Evolutionary conservation across 225 moss, liverwort and hornwort species (phyloP).

Genomic region (Takakia lepidozioides): DNA sequence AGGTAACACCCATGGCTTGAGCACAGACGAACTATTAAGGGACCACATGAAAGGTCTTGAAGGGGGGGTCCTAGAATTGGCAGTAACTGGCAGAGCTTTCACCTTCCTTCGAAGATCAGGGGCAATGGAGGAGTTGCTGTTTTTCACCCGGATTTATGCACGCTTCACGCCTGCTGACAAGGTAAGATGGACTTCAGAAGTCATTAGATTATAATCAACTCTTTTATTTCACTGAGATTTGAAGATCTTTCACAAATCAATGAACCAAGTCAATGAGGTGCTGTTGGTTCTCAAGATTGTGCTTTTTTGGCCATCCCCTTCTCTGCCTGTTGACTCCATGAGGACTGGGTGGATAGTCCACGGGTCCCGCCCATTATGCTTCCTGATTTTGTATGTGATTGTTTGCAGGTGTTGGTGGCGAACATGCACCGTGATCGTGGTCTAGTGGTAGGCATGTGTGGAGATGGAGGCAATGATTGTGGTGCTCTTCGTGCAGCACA

Average conservation of each 20-base stretch:
- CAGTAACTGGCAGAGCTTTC: conserved; percentile 86
- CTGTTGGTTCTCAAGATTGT: no score
- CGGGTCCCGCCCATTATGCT: no score
- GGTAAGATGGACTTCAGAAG: conserved; percentile 15
- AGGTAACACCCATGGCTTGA: conserved; percentile 17
- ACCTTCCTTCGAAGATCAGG: conserved; percentile 48
- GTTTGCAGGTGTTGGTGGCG: conserved; percentile 61
- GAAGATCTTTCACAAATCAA: no score
- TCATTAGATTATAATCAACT: no score
- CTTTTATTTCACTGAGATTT: no score
- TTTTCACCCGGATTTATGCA: conserved; percentile 72
- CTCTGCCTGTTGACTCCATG: no score
- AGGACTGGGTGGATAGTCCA: no score
- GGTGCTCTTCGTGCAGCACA: conserved; percentile 78
- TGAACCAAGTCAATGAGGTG: no score
- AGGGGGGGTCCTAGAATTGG: conserved; percentile 58
- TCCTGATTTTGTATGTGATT: conserved; percentile 4
- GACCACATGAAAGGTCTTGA: conserved; percentile 51
- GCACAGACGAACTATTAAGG: conserved; percentile 60
- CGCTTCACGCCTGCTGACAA: conserved; percentile 83
- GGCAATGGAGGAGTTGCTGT: conserved; percentile 56
- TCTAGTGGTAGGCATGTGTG: conserved; percentile 89
- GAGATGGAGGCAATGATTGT: conserved; percentile 93
- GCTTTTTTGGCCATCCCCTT: no score
- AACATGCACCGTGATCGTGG: conserved; percentile 72